These are phyloP conservation scores for Juglanconis juglandina DNA, from an alignment of 2,329 filamentous ascomycete genomes.

Conservation along the genomic window DNA sequence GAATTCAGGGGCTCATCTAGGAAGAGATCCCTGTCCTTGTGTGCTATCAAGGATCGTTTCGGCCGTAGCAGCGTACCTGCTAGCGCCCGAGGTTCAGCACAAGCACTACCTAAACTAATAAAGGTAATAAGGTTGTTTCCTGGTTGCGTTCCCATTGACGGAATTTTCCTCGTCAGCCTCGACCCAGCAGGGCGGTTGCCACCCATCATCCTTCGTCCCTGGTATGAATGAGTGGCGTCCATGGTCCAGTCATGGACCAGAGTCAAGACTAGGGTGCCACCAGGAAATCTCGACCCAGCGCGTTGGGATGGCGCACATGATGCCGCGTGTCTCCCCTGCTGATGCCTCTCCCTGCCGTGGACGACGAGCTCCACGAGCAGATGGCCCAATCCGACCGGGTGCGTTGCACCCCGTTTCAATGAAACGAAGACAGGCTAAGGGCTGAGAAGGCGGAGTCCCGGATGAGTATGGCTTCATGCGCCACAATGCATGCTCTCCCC, in stretches of 20 bases:
- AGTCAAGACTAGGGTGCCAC: background rate
- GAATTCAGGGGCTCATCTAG: too few relatives aligned
- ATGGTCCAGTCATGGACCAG: background rate
- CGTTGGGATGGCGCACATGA: background rate
- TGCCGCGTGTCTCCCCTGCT: background rate
- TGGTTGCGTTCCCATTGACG: background rate
- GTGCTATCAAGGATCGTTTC: too few relatives aligned
- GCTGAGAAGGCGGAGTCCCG: too few relatives aligned
- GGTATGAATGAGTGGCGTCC: background rate
- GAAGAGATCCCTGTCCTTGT: too few relatives aligned
- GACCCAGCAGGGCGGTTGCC: background rate
- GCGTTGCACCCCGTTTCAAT: background rate
- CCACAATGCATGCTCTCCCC: too few relatives aligned
- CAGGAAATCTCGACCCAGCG: background rate
- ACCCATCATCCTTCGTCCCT: background rate
- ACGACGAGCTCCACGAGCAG: background rate
- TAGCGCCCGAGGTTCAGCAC: background rate
- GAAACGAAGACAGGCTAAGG: too few relatives aligned
- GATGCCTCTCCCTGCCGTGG: background rate
- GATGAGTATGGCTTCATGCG: too few relatives aligned
- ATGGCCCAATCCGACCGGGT: background rate
- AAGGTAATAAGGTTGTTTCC: background rate
- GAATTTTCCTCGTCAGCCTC: background rate
- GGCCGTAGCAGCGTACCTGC: background rate
- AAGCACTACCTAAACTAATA: too few relatives aligned